Evolutionary conservation across 371 early-diverging fungal species (phyloP).

Genomic region (Saksenaea oblongispora): DNA sequence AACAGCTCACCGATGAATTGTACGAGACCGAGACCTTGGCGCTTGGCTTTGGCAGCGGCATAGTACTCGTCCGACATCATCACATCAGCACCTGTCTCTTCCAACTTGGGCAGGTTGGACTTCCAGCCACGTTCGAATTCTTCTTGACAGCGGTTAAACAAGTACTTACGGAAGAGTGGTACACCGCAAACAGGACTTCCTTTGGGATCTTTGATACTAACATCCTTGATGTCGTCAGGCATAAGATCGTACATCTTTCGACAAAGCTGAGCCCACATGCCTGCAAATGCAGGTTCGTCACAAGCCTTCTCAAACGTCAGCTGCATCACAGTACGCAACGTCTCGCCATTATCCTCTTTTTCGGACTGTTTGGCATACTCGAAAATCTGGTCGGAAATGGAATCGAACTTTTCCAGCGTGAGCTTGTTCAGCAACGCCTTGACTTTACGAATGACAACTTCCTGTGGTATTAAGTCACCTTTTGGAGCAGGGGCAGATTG

Average conservation of each 20-base stretch:
- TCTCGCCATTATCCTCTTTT: constrained; percentile 68
- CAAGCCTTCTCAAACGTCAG: constrained; percentile 93
- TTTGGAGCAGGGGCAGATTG: constrained; percentile 16
- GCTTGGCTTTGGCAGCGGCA: constrained; percentile 88
- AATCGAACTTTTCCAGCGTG: constrained; percentile 92
- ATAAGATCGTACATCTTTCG: constrained; percentile 64
- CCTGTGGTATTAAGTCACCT: constrained; percentile 55
- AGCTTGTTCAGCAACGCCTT: constrained; percentile 93
- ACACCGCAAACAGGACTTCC: constrained; percentile 63
- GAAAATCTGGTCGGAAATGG: constrained; percentile 81
- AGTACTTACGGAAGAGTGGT: constrained; percentile 84
- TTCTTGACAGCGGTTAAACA: constrained; percentile 89
- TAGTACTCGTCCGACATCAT: constrained; percentile 82
- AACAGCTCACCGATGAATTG: constrained; percentile 95
- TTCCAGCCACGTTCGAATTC: constrained; percentile 90
- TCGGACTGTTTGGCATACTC: constrained; percentile 71
- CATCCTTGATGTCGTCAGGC: constrained; percentile 59
- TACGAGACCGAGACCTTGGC: constrained; percentile 91
- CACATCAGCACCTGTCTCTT: constrained; percentile 47
- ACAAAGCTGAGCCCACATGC: constrained; percentile 91
- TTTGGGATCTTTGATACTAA: constrained; percentile 44
- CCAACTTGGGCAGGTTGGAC: constrained; percentile 53
- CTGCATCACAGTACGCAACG: constrained; percentile 78
- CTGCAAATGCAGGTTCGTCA: constrained; percentile 88
- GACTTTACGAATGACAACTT: constrained; percentile 77